Evolutionary conservation across 1,284 basidiomycete genomes (phyloP), one percentile per base, ranked within the genome.

Genomic region (Psilocybe mexicana): DNA sequence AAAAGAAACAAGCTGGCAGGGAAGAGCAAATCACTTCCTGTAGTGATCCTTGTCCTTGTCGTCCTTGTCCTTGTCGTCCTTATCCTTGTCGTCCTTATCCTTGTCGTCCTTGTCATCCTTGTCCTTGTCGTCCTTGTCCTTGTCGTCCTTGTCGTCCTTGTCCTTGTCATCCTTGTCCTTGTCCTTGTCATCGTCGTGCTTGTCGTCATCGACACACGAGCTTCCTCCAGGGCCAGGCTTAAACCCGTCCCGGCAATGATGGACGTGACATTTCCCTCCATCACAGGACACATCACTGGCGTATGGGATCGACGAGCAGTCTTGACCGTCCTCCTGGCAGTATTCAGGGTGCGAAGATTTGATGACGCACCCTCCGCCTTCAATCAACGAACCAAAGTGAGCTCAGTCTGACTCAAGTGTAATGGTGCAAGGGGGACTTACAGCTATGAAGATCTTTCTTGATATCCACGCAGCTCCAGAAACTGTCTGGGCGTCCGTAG

Each of bases 321-420:
- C 83, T 25, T 62, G 49, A 7, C 70, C 69, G 40, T 66, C 67
- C 3, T 60, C 48, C 24, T 61, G 53, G 2, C 67, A 59, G 25
- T 69, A 63, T 26, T 59, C 65, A 2, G 64, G 65, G 28, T 67
- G 65, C 35, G 77, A 69, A 0, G 75, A 48, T 11, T 35, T 72
- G 6, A 77, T 63, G 14, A 71, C 64, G 60, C 82, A 83, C n/a
- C 82, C 82, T 50, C 82, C 82, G 58, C 81, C 80, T 82, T 57
- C 12, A 18, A 18, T 18, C 18, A 18, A 18, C 42, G 14, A 35
- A 43, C 28, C 33, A 26, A 25, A 57, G 23, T 8, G 26, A 24
- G 11, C 30, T 30, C 6, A 52, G 11, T 10, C 12, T 40, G 42
- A 30, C 18, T 28, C 50, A 45, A 43, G n/a, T 23, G 12, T 36